Percentiles rank a stretch among this genome's conserved stretches.
phyloP scores from a whole-genome alignment of 1,284 basidiomycete genomes.

The Cryptococcus sp. region DNA sequence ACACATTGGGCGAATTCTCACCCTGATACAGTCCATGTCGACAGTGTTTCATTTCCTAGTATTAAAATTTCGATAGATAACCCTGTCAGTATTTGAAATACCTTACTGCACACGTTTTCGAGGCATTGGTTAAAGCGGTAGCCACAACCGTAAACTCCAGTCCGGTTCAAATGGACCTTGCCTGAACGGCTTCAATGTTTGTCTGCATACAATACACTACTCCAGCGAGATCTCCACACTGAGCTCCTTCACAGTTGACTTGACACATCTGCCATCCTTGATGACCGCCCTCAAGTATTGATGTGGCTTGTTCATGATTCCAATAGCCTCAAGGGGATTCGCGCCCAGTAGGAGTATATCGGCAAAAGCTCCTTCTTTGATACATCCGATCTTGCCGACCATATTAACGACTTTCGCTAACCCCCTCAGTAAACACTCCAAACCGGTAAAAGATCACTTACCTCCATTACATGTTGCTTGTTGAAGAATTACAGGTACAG shows the following conservation, averaged over 20 bases:
- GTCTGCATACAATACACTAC: too few species aligned
- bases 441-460: background rate
- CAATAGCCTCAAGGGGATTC: constrained; percentile 51
- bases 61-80: too few species aligned
- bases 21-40: too few species aligned
- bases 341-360: constrained; percentile 51
- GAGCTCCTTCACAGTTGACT: constrained; percentile 14
- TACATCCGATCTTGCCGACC: constrained; percentile 46
- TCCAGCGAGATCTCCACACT: constrained; percentile 26
- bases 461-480: constrained; percentile 52
- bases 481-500: constrained; percentile 47
- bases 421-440: too few species aligned
- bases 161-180: too few species aligned
- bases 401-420: constrained; percentile 45
- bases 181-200: too few species aligned
- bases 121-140: too few species aligned
- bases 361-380: constrained; percentile 48
- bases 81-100: too few species aligned
- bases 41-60: too few species aligned
- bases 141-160: too few species aligned
- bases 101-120: too few species aligned
- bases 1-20: too few species aligned
- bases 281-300: constrained; percentile 26
- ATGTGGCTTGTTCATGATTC: constrained; percentile 32
- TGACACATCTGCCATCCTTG: constrained; percentile 31